Percentiles rank a stretch among this genome's conserved stretches.
Conservation (phyloP, 495 filamentous ascomycete genomes). For the Penicillium tannophilum region DNA sequence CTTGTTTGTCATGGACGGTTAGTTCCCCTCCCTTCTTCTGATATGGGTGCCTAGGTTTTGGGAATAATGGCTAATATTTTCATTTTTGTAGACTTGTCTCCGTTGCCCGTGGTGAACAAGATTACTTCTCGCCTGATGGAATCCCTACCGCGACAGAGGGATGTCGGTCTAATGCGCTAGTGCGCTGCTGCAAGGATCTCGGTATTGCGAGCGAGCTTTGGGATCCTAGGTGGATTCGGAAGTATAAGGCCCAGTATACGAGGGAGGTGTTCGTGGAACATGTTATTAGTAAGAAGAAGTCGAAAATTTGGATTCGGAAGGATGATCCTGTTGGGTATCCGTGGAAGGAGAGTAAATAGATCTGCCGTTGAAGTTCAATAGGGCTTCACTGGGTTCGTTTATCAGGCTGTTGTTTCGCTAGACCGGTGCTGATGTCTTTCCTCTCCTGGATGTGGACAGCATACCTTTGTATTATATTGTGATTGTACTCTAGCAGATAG, state of each 20-base stretch:
- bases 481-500: not conserved
- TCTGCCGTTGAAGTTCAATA: not conserved
- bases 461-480: constrained; percentile 12
- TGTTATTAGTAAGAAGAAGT: constrained; percentile 79
- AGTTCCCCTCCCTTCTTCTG: constrained; percentile 28
- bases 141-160: constrained; percentile 98
- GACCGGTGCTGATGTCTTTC: not conserved
- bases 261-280: constrained; percentile 84
- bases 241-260: constrained; percentile 65
- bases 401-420: too few relatives aligned
- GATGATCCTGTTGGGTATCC: constrained; percentile 79
- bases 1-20: constrained; percentile 88
- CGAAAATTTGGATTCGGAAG: constrained; percentile 85
- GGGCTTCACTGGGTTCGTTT: too few relatives aligned
- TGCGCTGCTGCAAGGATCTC: constrained; percentile 97
- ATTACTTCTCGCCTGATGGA: constrained; percentile 88
- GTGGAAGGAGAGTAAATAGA: constrained; percentile 56
- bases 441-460: not conserved
- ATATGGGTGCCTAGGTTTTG: not conserved
- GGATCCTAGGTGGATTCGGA: constrained; percentile 90
- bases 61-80: not conserved
- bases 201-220: constrained; percentile 94
- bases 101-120: constrained; percentile 90
- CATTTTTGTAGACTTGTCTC: constrained; percentile 69
- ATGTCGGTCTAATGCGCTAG: constrained; percentile 93